phyloP scores from a whole-genome alignment of 2,329 filamentous ascomycete species.

The Zymoseptoria pseudotritici region DNA sequence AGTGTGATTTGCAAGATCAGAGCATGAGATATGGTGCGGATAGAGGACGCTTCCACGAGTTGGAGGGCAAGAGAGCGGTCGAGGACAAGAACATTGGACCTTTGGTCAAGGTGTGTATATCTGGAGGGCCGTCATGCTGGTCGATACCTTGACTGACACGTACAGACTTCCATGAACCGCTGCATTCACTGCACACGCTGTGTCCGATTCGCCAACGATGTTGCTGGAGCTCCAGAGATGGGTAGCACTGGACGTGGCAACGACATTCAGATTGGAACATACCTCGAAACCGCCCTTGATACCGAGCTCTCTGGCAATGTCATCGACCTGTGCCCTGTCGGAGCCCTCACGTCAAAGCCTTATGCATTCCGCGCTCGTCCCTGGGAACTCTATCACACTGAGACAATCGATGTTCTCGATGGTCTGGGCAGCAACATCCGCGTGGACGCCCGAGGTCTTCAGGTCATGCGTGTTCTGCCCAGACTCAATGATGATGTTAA shows the following conservation, averaged over 20 bases:
- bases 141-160: conserved; percentile 10
- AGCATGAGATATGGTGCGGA: conserved; percentile 98
- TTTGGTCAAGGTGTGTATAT: conserved; percentile 62
- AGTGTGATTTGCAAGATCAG: conserved; percentile 98
- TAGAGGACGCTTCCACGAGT: conserved; percentile 91
- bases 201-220: conserved; percentile 93
- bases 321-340: conserved; percentile 95
- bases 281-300: conserved; percentile 88
- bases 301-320: conserved; percentile 95
- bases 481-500: conserved; percentile 96
- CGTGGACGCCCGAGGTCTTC: conserved; percentile 83
- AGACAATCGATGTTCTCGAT: conserved; percentile 91
- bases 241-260: conserved; percentile 93
- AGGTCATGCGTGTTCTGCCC: conserved; percentile 91
- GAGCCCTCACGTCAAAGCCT: conserved; percentile 91
- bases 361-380: conserved; percentile 95
- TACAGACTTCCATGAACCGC: conserved; percentile 91
- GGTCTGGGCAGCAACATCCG: conserved; percentile 90
- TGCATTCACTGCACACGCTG: conserved; percentile 99
- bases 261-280: conserved; percentile 95
- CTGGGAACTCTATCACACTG: conserved; percentile 94
- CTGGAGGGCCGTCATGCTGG: not conserved
- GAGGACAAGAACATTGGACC: conserved; percentile 99
- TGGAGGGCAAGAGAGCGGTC: conserved; percentile 90
- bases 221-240: conserved; percentile 91